Percentiles rank a stretch among this genome's conserved stretches.
Conservation (phyloP, 106 monocot genomes). For the Acorus gramineus region DNA sequence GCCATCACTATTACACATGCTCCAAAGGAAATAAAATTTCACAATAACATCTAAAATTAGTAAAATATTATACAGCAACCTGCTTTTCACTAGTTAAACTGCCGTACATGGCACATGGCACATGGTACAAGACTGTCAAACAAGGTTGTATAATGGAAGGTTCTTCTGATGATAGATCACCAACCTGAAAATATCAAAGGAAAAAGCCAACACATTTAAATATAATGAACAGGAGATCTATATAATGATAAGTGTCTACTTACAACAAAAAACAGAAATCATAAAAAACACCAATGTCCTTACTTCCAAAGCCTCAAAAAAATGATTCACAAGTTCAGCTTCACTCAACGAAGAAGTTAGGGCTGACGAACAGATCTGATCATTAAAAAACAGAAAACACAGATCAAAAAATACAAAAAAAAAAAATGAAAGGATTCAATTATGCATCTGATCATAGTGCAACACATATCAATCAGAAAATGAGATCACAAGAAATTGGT, state of each 20-base stretch:
- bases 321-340: conserved; percentile 15
- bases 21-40: no score
- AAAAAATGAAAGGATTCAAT: no score
- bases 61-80: conserved; percentile 25
- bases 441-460: no score
- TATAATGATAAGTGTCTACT: neutral
- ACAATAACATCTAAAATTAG: neutral
- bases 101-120: conserved; percentile 34
- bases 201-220: neutral
- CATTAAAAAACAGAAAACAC: neutral
- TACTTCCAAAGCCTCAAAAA: conserved; percentile 62
- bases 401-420: neutral
- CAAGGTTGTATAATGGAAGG: conserved; percentile 46
- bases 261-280: neutral
- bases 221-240: neutral
- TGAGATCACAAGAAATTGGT: neutral
- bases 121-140: conserved; percentile 41
- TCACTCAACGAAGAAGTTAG: conserved; percentile 16
- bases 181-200: conserved; percentile 39
- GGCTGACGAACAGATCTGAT: conserved; percentile 32
- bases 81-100: conserved; percentile 41
- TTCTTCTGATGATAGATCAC: conserved; percentile 37
- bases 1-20: no score
- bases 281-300: conserved; percentile 4
- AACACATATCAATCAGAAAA: neutral